Conservation (phyloP, 225 moss, liverwort and hornwort species). For the Physcomitrellopsis africana region DNA sequence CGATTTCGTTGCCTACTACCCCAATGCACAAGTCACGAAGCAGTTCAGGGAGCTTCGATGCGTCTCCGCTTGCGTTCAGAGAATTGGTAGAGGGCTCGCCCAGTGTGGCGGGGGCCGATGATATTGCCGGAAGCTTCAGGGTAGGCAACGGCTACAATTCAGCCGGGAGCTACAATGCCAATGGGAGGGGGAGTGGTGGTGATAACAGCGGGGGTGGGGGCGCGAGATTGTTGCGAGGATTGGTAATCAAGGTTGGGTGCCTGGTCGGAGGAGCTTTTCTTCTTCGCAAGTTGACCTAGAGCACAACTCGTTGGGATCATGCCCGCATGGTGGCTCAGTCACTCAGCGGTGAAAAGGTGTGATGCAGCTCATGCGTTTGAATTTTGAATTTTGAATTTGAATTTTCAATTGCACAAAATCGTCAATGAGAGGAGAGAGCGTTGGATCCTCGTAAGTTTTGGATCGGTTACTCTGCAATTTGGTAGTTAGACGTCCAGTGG, state of each 20-base stretch:
- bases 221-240: constrained; percentile 59
- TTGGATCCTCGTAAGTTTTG: constrained; percentile 3
- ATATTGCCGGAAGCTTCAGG: constrained; percentile 16
- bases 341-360: constrained; percentile 80
- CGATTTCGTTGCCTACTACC: constrained; percentile 40
- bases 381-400: neutral
- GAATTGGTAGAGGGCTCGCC: constrained; percentile 37
- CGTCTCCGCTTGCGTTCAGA: constrained; percentile 28
- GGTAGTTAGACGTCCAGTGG: neutral
- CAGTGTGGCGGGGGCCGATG: constrained; percentile 12
- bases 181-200: constrained; percentile 26
- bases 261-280: constrained; percentile 74
- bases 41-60: constrained; percentile 54
- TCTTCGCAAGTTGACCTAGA: constrained; percentile 74
- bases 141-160: constrained; percentile 33
- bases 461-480: neutral
- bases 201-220: constrained; percentile 30
- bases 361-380: neutral
- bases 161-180: constrained; percentile 30
- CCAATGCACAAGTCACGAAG: constrained; percentile 57
- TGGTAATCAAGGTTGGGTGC: constrained; percentile 76
- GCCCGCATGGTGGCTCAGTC: constrained; percentile 77
- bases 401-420: neutral
- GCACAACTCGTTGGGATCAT: constrained; percentile 75
- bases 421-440: neutral